Percentiles rank a stretch among this genome's conserved stretches.
These are phyloP conservation scores for Pseudotsuga menziesii DNA, from an alignment of 75 land plant genomes.

Conservation along the genomic window DNA sequence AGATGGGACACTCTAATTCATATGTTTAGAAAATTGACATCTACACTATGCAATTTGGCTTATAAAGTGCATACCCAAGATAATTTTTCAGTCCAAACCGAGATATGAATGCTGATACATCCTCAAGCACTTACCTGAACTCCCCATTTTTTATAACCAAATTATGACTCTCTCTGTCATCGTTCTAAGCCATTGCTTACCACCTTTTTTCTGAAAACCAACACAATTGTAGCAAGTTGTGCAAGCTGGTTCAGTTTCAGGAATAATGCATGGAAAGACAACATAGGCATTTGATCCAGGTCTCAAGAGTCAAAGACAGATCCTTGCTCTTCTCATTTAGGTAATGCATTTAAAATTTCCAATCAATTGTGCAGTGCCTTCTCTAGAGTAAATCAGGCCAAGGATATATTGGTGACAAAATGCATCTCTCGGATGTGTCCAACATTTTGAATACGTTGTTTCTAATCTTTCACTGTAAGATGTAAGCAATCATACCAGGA, in stretches of 20 bases:
- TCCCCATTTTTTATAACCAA: constrained; percentile 73
- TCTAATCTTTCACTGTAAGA: constrained; percentile 55
- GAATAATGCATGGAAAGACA: constrained; percentile 80
- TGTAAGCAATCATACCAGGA: neutral
- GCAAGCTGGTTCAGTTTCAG: constrained; percentile 57
- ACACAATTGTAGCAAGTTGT: constrained; percentile 62
- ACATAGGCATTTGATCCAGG: constrained; percentile 63
- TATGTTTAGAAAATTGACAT: constrained; percentile 56
- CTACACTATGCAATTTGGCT: constrained; percentile 66
- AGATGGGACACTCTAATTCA: constrained; percentile 50
- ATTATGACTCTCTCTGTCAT: constrained; percentile 65
- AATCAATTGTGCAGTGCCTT: constrained; percentile 56
- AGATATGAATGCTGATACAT: constrained; percentile 45
- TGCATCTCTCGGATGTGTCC: constrained; percentile 68
- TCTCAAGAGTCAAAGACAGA: constrained; percentile 22
- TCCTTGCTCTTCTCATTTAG: constrained; percentile 43
- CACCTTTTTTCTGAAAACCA: constrained; percentile 69
- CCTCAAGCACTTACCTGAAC: constrained; percentile 82
- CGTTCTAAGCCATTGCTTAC: constrained; percentile 61
- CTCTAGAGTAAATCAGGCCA: constrained; percentile 64
- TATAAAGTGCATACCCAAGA: constrained; percentile 88
- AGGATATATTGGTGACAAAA: constrained; percentile 71
- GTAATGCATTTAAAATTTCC: constrained; percentile 39
- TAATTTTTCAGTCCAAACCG: constrained; percentile 62
- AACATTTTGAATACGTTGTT: constrained; percentile 53